Evolutionary conservation across 768 basidiomycete species (phyloP).

Genomic region (Basidioascus undulatus): DNA sequence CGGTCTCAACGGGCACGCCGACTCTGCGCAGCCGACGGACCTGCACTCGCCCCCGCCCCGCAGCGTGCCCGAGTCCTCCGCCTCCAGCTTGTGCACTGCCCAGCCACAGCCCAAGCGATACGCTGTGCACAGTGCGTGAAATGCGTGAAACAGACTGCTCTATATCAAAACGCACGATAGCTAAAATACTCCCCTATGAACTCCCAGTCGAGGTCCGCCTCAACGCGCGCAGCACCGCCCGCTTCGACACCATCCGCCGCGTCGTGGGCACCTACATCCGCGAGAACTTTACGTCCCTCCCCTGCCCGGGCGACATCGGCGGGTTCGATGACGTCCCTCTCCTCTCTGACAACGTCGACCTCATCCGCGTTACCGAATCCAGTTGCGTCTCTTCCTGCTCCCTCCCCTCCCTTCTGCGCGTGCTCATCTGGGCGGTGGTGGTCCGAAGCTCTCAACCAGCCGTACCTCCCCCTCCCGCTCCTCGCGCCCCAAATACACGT

Average conservation of each 20-base stretch:
- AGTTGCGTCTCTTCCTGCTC: constrained; percentile 14
- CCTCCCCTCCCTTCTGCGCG: neutral
- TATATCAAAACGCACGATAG: no score
- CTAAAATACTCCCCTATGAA: no score
- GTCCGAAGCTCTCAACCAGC: neutral
- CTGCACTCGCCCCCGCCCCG: no score
- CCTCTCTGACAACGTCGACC: constrained; percentile 49
- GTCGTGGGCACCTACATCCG: constrained; percentile 33
- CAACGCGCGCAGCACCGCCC: constrained; percentile 36
- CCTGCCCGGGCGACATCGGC: constrained; percentile 40
- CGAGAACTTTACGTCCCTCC: constrained; percentile 37
- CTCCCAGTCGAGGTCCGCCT: constrained; percentile 78
- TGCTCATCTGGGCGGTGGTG: neutral
- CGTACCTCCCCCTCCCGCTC: constrained; percentile 1
- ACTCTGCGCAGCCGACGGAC: no score
- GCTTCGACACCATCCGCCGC: constrained; percentile 48
- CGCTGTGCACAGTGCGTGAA: no score
- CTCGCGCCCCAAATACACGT: constrained; percentile 48
- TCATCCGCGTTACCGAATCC: constrained; percentile 39
- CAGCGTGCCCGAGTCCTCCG: no score
- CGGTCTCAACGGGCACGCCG: no score
- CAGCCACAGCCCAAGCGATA: no score
- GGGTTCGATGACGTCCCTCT: constrained; percentile 60
- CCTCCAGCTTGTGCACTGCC: no score
- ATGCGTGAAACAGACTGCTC: no score